Base-by-base conservation (phyloP, 2,329 filamentous ascomycete genomes). In the Pezizomycotina sp. region DNA sequence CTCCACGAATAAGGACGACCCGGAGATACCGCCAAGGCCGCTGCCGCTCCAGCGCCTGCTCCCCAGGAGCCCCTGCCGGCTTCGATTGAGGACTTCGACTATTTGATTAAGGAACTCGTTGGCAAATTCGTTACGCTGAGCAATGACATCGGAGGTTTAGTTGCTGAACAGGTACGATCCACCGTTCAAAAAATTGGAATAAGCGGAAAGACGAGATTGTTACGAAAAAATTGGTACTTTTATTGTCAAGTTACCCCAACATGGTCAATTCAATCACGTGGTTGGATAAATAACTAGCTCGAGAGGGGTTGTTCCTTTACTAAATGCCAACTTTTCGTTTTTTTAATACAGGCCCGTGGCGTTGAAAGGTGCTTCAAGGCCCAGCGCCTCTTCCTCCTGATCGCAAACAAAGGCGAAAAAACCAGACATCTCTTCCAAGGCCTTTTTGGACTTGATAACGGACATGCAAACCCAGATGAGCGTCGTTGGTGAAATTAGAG, bases 361-460 rank as follows among this genome's bases (percentile, higher is more conserved):
- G 48, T 52, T 13, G 45, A 50, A 24, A 42, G 43, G 34, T 48
- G 82, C 25, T 93, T 95, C 61, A 64, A 73, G 40, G 81, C 80
- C 44, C 79, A 93, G 62, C 74, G 86, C 49, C 79, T 74, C 48
- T 92, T 92, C 57, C 66, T 98, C 38, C 68, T 91, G 47, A 75
- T 93, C 50, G 72, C 83, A 1, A n/a, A 86, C 80, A 34, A 89
- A 84, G 62, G 77, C 89, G 14, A 91, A 83, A 66, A 92, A 92
- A 61, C 89, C 86, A 14, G 77, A 89, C 47, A 65, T 77, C 46
- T 52, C 64, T 21, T 69, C 74, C 30, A 70, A 75, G 50, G 61
- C 70, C 6, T 80, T 74, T 53, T 73, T 79, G 56, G 75, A 81
- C 45, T 68, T 93, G 13, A 65, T 95, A 47, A 82, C 84, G 51